Evolutionary conservation across 2,329 filamentous ascomycete species (phyloP).

Genomic region (Fusarium nisikadoi): DNA sequence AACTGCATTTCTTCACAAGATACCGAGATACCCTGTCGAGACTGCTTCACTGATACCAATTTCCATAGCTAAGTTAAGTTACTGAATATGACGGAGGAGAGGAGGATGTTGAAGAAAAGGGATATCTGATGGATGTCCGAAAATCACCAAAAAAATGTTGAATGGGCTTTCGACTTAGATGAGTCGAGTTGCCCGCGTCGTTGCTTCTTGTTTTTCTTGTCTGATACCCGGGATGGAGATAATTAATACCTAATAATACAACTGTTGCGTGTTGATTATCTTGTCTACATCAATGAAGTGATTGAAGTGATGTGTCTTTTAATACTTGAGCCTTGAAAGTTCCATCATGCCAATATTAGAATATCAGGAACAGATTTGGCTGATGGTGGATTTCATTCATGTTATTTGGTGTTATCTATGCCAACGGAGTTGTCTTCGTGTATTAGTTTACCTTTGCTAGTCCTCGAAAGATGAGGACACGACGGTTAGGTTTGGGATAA

Average conservation of each 20-base stretch:
- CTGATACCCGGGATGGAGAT: conserved; percentile 56
- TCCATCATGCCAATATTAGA: not conserved
- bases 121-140: conserved; percentile 28
- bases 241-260: conserved; percentile 59
- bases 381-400: not conserved
- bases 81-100: conserved; percentile 35
- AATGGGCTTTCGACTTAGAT: conserved; percentile 29
- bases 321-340: not conserved
- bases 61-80: conserved; percentile 48
- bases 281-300: not conserved
- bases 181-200: conserved; percentile 35
- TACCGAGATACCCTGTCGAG: conserved; percentile 66
- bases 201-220: conserved; percentile 48
- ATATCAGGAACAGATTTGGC: no score
- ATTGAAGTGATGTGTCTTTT: not conserved
- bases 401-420: not conserved
- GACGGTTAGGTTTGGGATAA: not conserved
- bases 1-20: conserved; percentile 65
- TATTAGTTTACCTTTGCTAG: not conserved
- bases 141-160: conserved; percentile 31
- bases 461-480: not conserved
- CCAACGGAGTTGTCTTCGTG: not conserved
- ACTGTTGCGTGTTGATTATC: conserved; percentile 50
- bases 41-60: conserved; percentile 59
- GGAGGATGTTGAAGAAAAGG: conserved; percentile 33